Evolutionary conservation across 2,329 filamentous ascomycete genomes (phyloP).

Genomic region (Xylariales sp.): DNA sequence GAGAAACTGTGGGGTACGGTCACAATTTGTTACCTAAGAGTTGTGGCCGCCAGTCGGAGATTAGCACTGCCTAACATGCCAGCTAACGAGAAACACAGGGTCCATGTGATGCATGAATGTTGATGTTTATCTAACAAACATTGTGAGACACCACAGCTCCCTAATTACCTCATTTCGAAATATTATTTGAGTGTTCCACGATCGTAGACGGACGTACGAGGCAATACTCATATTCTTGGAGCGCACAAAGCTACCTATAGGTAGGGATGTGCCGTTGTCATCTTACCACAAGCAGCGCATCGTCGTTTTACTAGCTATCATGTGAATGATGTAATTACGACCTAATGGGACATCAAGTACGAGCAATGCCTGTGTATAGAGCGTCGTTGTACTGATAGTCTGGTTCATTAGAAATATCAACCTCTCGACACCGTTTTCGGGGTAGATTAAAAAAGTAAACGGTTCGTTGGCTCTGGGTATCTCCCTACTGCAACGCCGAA

Average conservation of each 20-base stretch:
- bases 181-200: not conserved
- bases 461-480: slow-evolving; percentile 22
- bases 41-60: slow-evolving; percentile 15
- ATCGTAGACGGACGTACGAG: not conserved
- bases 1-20: slow-evolving; percentile 29
- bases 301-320: no score
- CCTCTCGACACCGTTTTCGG: not conserved
- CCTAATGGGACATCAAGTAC: not conserved
- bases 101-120: slow-evolving; percentile 8
- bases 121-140: not conserved
- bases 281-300: not conserved
- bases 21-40: slow-evolving; percentile 17
- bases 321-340: slow-evolving; percentile 9
- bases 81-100: slow-evolving; percentile 13
- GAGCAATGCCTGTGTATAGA: not conserved
- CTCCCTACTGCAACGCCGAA: slow-evolving; percentile 18
- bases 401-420: not conserved
- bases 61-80: slow-evolving; percentile 6
- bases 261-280: not conserved
- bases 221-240: not conserved
- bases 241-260: not conserved
- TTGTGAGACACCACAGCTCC: not conserved
- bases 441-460: not conserved
- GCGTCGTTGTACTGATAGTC: not conserved
- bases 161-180: slow-evolving; percentile 16